Evolutionary conservation across 306 rosid genomes (phyloP).

Genomic region (Begonia masoniana): DNA sequence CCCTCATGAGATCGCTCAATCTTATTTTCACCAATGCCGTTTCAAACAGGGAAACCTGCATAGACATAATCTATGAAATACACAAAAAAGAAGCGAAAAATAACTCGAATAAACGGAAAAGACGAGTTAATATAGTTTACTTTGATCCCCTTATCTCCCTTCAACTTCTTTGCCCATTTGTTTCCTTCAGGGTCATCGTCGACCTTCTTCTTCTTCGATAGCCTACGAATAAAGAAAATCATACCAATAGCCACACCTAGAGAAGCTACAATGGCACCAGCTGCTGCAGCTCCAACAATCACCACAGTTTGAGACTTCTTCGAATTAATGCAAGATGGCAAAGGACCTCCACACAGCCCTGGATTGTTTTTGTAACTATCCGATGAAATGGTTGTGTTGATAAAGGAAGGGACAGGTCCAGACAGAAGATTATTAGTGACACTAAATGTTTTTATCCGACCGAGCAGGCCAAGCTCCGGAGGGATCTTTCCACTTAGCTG

Average conservation of each 20-base stretch:
- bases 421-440: slow-evolving; percentile 2
- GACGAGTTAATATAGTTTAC: slow-evolving; percentile 24
- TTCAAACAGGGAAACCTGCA: slow-evolving; percentile 77
- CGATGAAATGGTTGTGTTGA: accelerated
- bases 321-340: slow-evolving; percentile 7
- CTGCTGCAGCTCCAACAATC: slow-evolving; percentile 69
- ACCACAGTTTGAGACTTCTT: slow-evolving; percentile 35
- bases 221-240: slow-evolving; percentile 54
- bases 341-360: slow-evolving; percentile 44
- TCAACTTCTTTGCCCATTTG: slow-evolving; percentile 83
- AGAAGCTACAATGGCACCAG: slow-evolving; percentile 47
- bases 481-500: slow-evolving; percentile 55
- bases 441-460: not conserved
- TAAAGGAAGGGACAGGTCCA: slow-evolving; percentile 40
- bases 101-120: slow-evolving; percentile 1
- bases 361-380: slow-evolving; percentile 38
- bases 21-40: slow-evolving; percentile 74
- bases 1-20: slow-evolving; percentile 88
- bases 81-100: not conserved
- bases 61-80: not conserved
- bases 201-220: slow-evolving; percentile 45
- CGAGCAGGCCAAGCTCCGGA: slow-evolving; percentile 5
- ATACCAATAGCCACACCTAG: slow-evolving; percentile 31
- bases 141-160: slow-evolving; percentile 70
- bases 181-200: slow-evolving; percentile 89